Evolutionary conservation across 805 yeast genomes (phyloP), one percentile per base, ranked within the genome.

Genomic region (Candida ficus): DNA sequence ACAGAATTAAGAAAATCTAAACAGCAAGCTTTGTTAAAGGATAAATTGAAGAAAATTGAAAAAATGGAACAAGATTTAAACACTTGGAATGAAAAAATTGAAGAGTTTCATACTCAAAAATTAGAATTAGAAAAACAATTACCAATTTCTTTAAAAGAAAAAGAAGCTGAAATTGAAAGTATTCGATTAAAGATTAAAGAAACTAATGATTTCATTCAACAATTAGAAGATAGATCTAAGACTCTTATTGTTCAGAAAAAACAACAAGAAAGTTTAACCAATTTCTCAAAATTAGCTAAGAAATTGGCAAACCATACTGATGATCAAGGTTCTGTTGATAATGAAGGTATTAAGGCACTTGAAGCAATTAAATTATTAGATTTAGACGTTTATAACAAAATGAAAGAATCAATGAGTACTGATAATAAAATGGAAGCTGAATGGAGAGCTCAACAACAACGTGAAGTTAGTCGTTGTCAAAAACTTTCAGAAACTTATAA

Each of bases 371-470:
- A 41, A 55, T 52, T 54, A 18, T 45, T 42, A 23, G 50, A 42
- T 22, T 33, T 19, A 5, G 33, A 29, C 1, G 22, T 48, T 5
- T 43, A 52, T 42, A 29, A 33, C 13, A 37, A 39, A n/a, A 25
- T 68, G 18, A 49, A 44, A 17, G 35, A 44, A 6, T 66, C 66
- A 27, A 42, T 64, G 8, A 49, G 47, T 13, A 44, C 49, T 7
- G 73, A 68, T 45, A 53, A 62, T 17, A 55, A 50, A 29, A 44
- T 61, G 7, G 71, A 67, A 39, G 58, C 66, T 4, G 60, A 58
- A 39, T 67, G 70, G 71, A 58, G 66, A 47, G 62, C 65, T 2
- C 51, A 58, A 26, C 70, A 64, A 39, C 66, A 64, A 42, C 54
- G 57, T 27, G 71, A 66, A 41, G 62, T 56, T 23, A 46, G 50